A percentile compares a stretch with the other conserved stretches of the same genome.
phyloP scores from a whole-genome alignment of 176 grass and related monocot genomes.

The Hyparrhenia diplandra region DNA sequence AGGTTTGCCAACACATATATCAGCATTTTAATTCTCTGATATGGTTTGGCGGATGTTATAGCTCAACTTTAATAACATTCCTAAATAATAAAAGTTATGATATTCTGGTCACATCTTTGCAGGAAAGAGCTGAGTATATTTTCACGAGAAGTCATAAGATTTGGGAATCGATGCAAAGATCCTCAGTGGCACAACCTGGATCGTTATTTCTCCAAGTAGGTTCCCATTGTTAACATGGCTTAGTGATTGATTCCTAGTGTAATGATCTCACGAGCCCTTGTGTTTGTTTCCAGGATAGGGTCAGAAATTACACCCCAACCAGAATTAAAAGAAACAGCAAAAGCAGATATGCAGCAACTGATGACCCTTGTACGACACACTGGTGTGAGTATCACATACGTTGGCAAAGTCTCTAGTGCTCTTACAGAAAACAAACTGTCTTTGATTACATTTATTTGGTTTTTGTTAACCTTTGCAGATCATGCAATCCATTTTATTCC shows the following conservation, averaged over 20 bases:
- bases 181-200: conserved; percentile 75
- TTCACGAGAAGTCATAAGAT: conserved; percentile 59
- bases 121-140: conserved; percentile 58
- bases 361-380: conserved; percentile 58
- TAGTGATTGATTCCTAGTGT: neutral
- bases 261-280: conserved; percentile 2
- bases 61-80: neutral
- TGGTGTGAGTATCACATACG: conserved; percentile 44
- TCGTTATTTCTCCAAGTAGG: conserved; percentile 69
- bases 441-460: neutral
- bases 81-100: neutral
- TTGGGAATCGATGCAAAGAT: conserved; percentile 75
- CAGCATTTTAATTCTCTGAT: neutral
- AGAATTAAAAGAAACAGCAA: conserved; percentile 48
- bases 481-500: neutral
- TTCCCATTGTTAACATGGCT: neutral
- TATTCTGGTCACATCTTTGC: conserved; percentile 11
- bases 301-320: conserved; percentile 44
- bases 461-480: conserved; percentile 6
- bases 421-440: neutral
- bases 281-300: conserved; percentile 44
- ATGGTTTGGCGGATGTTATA: neutral
- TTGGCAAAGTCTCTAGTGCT: neutral
- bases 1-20: conserved; percentile 29
- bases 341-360: conserved; percentile 45